Conservation (phyloP, 208 protist genomes). For the Lotmaria passim region DNA sequence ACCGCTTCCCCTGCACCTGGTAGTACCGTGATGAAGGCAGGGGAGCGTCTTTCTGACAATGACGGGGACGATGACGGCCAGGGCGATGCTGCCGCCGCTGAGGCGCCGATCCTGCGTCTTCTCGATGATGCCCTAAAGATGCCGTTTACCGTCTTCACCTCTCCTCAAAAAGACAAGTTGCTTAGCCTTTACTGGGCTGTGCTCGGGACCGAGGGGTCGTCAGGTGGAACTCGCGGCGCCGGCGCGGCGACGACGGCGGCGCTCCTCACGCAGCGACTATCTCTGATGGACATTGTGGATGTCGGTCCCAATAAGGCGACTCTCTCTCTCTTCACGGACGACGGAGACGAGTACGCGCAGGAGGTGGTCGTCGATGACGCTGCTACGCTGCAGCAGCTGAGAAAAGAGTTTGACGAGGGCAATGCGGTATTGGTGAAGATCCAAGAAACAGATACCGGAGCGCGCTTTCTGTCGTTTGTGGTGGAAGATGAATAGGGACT, state of each 20-base stretch:
- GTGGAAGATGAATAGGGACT: conserved; percentile 22
- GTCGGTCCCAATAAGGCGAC: conserved; percentile 10
- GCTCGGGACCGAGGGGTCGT: conserved; percentile 26
- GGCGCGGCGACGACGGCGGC: not conserved
- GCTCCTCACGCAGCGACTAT: conserved; percentile 3
- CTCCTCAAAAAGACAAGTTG: conserved; percentile 51
- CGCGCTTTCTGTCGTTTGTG: conserved; percentile 24
- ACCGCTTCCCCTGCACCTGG: not conserved
- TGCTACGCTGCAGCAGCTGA: conserved; percentile 10
- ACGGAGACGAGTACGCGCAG: conserved; percentile 38
- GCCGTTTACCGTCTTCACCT: conserved; percentile 61
- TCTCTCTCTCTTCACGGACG: conserved; percentile 30
- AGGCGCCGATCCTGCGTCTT: conserved; percentile 38
- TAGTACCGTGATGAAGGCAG: not conserved
- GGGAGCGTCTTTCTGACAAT: not conserved
- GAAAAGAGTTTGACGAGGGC: conserved; percentile 18
- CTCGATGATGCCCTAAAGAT: conserved; percentile 64
- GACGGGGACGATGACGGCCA: conserved; percentile 4
- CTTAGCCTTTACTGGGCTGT: conserved; percentile 45
- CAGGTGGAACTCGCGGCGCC: not conserved
- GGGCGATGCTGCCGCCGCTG: conserved; percentile 9
- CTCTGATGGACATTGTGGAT: conserved; percentile 40
- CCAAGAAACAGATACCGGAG: conserved; percentile 20
- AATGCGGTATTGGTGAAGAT: conserved; percentile 28
- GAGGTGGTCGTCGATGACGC: conserved; percentile 29